Conservation (phyloP, 2,329 filamentous ascomycete species). For the Diaporthe australafricana region DNA sequence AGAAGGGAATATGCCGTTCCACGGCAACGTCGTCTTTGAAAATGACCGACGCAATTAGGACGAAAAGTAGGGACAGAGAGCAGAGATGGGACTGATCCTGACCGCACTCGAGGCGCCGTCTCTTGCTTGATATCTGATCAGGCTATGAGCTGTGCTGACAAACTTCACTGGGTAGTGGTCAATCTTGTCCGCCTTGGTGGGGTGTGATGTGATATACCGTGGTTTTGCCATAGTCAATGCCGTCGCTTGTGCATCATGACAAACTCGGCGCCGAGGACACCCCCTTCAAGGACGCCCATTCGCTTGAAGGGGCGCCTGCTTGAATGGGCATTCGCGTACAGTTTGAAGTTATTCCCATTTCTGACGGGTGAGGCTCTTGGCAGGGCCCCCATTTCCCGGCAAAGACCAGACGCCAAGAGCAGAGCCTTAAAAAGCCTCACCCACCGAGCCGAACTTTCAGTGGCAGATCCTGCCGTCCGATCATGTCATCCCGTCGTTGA, state of each 20-base stretch:
- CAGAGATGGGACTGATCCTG: neutral
- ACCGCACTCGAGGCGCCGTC: neutral
- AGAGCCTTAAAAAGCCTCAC: constrained; percentile 14
- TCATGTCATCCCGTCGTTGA: constrained; percentile 13
- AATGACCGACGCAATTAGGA: constrained; percentile 4
- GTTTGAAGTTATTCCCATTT: constrained; percentile 27
- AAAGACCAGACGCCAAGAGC: constrained; percentile 21
- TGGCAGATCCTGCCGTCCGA: constrained; percentile 24
- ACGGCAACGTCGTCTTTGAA: constrained; percentile 9
- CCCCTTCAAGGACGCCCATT: constrained; percentile 11
- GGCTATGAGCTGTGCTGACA: constrained; percentile 4
- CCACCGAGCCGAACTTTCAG: constrained; percentile 24
- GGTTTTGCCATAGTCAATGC: constrained; percentile 22
- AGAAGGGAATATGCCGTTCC: constrained; percentile 13
- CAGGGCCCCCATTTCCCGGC: constrained; percentile 24
- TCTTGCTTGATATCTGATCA: constrained; percentile 5
- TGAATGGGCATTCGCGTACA: constrained; percentile 20
- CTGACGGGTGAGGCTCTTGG: constrained; percentile 18
- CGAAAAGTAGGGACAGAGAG: neutral
- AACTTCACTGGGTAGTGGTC: neutral
- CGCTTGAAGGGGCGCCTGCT: constrained; percentile 6
- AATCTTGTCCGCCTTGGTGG: constrained; percentile 5
- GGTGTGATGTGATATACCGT: constrained; percentile 20
- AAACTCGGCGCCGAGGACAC: constrained; percentile 10
- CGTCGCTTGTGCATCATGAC: constrained; percentile 24